Evolutionary conservation across 176 grass and related monocot species (phyloP), one percentile per base, ranked within the genome.

Genomic region (Avena sativa): DNA sequence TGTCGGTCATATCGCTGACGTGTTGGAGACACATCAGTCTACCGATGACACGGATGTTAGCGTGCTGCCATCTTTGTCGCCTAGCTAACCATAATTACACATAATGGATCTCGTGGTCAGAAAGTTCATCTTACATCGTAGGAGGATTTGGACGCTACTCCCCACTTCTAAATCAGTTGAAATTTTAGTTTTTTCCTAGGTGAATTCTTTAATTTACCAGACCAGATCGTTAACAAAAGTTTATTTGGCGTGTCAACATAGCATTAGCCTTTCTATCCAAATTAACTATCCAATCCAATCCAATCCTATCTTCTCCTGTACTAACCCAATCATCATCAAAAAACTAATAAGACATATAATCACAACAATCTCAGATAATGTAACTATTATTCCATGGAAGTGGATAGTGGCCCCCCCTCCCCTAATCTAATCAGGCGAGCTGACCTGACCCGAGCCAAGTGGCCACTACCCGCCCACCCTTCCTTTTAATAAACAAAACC

Each of bases 401-500:
- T 30, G 68, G 14, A 47, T 5, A 38, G 67, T 46, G 81, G 81
- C 12, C 12, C 82, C 82, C 68, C 12, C 38, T 15, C 26, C 13
- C 32, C 32, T 34, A 34, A 34, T 34, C 32, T 67, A 77, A 77
- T 56, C 49, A 19, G n/a, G 4, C 14, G 46, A 67, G 44, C 53
- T 28, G 50, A 75, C 47, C 72, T 4, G 34, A 68, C 62, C 49
- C 8, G 26, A 44, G 21, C 65, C 66, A 30, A 60, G 52, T 80
- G 85, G 56, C 79, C 79, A 70, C 84, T 40, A 46, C 48, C 73
- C 65, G 14, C 38, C 70, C 34, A 83, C 83, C 71, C n/a, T 75
- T 30, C 48, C 16, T 79, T 80, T 71, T 46, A 77, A 56, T 77
- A 56, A 77, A 55, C 60, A 83, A 83, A 89, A 63, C 56, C 79